phyloP scores from a whole-genome alignment of 768 basidiomycete species.

The Lentinula detonsa region DNA sequence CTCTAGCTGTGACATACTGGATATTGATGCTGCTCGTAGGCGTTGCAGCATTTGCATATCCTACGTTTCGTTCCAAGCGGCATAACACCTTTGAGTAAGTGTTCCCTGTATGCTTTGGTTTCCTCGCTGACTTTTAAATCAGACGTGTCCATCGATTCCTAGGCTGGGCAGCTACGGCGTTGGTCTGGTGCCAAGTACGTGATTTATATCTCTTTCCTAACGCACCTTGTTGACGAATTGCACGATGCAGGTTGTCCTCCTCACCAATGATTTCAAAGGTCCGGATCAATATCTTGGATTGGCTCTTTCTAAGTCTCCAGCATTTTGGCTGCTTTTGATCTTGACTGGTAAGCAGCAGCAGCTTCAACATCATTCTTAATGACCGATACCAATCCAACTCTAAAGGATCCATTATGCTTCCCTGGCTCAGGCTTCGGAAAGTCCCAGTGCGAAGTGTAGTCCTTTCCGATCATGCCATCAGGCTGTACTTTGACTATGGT shows the following conservation, averaged over 20 bases:
- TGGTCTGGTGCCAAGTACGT: slow-evolving; percentile 52
- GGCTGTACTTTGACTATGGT: slow-evolving; percentile 58
- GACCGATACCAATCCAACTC: neutral
- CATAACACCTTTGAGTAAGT: slow-evolving; percentile 47
- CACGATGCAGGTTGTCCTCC: slow-evolving; percentile 33
- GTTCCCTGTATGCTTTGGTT: neutral
- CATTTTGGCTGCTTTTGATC: slow-evolving; percentile 54
- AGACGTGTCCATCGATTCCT: slow-evolving; percentile 44
- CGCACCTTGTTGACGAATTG: neutral
- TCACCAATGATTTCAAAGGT: slow-evolving; percentile 46
- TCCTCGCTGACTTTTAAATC: neutral
- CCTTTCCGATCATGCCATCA: slow-evolving; percentile 50
- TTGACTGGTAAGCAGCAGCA: slow-evolving; percentile 30
- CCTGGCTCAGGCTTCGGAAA: slow-evolving; percentile 57
- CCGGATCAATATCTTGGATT: slow-evolving; percentile 30
- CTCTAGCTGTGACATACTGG: slow-evolving; percentile 44
- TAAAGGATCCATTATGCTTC: slow-evolving; percentile 43
- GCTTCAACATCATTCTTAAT: neutral
- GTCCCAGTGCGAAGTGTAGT: slow-evolving; percentile 47
- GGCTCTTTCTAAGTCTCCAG: slow-evolving; percentile 35
- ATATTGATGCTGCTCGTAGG: slow-evolving; percentile 41
- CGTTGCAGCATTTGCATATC: slow-evolving; percentile 48
- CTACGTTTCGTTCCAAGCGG: slow-evolving; percentile 35
- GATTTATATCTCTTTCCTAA: neutral
- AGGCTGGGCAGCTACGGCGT: slow-evolving; percentile 46